These are phyloP conservation scores for Saccharum spontaneum DNA, from an alignment of 176 grass and related monocot species.

Conservation along the genomic window DNA sequence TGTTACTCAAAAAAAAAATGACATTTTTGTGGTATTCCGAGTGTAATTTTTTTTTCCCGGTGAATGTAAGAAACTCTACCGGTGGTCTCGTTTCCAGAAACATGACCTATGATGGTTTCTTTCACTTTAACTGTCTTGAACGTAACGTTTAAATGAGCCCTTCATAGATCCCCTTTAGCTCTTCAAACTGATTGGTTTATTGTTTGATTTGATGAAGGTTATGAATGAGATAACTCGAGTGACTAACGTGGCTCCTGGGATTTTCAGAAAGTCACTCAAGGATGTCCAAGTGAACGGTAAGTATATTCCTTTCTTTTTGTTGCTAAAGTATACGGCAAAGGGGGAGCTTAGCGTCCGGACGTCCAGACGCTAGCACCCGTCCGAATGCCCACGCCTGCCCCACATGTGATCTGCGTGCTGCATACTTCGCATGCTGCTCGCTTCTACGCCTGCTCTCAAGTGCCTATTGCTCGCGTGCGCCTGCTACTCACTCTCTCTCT, in stretches of 20 bases:
- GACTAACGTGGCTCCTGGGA: neutral
- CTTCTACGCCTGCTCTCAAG: too few species aligned
- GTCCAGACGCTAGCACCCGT: too few species aligned
- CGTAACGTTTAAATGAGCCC: neutral
- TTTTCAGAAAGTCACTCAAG: constrained; percentile 19
- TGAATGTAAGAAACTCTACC: neutral
- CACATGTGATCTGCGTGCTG: too few species aligned
- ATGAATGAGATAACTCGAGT: neutral
- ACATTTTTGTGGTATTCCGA: neutral
- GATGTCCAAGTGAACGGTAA: constrained; percentile 14
- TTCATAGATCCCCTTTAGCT: neutral
- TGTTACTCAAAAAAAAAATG: neutral
- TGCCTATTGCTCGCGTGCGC: too few species aligned
- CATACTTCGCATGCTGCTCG: too few species aligned
- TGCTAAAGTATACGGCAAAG: too few species aligned
- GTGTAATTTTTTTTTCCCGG: neutral
- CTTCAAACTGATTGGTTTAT: neutral
- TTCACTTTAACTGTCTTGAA: neutral
- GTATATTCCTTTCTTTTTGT: too few species aligned
- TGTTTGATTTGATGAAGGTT: neutral
- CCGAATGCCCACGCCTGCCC: too few species aligned
- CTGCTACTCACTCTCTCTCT: too few species aligned
- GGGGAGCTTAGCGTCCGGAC: too few species aligned
- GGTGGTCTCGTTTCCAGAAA: neutral
- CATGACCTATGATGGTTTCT: neutral